Evolutionary conservation across 2,329 filamentous ascomycete species (phyloP).

Genomic region (Fulvia fulva): DNA sequence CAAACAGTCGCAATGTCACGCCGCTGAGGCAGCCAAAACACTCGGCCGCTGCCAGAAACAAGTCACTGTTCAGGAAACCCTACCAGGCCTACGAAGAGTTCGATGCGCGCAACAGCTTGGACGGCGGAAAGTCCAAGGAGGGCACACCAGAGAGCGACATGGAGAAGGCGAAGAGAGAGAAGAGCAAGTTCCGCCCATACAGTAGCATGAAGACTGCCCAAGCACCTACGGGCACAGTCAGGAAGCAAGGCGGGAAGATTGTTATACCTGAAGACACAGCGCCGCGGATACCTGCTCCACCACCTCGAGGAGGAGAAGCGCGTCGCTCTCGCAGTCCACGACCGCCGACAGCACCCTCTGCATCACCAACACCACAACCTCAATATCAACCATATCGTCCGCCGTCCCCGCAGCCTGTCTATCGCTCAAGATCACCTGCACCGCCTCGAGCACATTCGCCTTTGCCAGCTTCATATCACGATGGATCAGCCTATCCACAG

Average conservation of each 20-base stretch:
- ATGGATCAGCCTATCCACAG: conserved; percentile 33
- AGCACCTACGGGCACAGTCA: conserved; percentile 32
- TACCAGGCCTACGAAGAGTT: conserved; percentile 57
- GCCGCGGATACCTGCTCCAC: conserved; percentile 32
- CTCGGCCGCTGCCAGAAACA: conserved; percentile 43
- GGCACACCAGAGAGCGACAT: conserved; percentile 29
- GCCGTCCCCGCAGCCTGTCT: conserved; percentile 27
- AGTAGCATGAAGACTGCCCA: conserved; percentile 50
- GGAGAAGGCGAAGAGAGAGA: conserved; percentile 30
- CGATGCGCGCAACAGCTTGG: conserved; percentile 21
- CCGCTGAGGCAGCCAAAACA: conserved; percentile 52
- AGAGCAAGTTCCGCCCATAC: conserved; percentile 44
- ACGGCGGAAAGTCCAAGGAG: conserved; percentile 34
- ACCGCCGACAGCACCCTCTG: conserved; percentile 29
- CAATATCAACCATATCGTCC: conserved; percentile 26
- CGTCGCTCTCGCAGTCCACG: conserved; percentile 25
- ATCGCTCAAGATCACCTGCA: conserved; percentile 38
- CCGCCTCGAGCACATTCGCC: conserved; percentile 43
- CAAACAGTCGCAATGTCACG: conserved; percentile 55
- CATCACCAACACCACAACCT: conserved; percentile 40
- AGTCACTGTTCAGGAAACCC: conserved; percentile 59
- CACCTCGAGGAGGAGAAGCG: conserved; percentile 25
- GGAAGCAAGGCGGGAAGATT: conserved; percentile 20
- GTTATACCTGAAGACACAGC: conserved; percentile 23
- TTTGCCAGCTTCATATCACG: conserved; percentile 35